phyloP scores from a whole-genome alignment of 106 monocot species.

The Amphibolis antarctica region DNA sequence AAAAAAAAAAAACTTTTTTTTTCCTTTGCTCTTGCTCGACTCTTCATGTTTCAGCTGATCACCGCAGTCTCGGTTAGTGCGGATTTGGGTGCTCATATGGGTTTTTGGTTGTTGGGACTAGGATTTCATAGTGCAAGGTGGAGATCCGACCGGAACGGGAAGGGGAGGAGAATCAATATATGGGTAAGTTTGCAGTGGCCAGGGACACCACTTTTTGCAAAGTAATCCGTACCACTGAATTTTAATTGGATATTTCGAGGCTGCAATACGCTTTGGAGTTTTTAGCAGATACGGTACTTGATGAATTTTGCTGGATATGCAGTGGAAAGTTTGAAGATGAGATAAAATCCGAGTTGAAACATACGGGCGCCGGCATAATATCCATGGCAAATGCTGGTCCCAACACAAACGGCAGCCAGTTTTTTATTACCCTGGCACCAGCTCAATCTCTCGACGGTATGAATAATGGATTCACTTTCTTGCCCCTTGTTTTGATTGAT shows the following conservation, averaged over 20 bases:
- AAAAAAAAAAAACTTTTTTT: neutral
- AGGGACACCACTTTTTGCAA: neutral
- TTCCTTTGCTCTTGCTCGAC: neutral
- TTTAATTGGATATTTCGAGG: no score
- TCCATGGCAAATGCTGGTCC: constrained; percentile 99
- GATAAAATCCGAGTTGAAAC: constrained; percentile 88
- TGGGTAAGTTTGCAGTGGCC: constrained; percentile 24
- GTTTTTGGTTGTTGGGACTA: constrained; percentile 11
- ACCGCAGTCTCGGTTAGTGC: neutral
- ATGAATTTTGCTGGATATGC: neutral
- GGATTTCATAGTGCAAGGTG: constrained; percentile 98
- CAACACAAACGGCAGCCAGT: constrained; percentile 97
- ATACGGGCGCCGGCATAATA: constrained; percentile 90
- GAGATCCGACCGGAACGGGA: constrained; percentile 96
- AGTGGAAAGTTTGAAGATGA: constrained; percentile 97
- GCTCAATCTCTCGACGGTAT: constrained; percentile 85
- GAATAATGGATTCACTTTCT: neutral
- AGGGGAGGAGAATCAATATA: constrained; percentile 97
- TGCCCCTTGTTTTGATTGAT: neutral
- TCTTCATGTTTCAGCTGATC: neutral
- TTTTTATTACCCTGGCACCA: constrained; percentile 94
- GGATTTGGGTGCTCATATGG: neutral
- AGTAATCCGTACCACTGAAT: neutral
- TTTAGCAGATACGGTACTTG: neutral
- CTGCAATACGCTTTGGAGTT: no score